Percentiles rank a stretch among this genome's conserved stretches.
Conservation (phyloP, 2,329 filamentous ascomycete genomes). For the Ramularia endophylla region DNA sequence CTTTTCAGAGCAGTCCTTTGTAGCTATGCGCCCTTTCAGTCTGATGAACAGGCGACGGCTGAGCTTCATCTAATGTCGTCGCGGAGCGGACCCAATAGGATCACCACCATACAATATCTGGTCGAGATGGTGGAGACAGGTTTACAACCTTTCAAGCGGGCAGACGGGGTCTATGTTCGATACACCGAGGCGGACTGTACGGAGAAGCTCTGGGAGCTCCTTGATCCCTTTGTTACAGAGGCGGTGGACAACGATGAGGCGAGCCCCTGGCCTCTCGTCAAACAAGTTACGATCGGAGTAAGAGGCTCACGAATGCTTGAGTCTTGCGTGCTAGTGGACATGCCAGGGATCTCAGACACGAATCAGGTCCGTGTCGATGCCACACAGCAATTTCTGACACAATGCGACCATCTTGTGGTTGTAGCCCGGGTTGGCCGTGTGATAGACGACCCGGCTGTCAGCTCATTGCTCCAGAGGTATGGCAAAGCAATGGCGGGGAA, state of each 20-base stretch:
- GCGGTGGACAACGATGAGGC: neutral
- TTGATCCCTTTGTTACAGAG: neutral
- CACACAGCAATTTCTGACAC: neutral
- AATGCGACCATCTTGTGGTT: constrained; percentile 13
- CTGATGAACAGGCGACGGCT: neutral
- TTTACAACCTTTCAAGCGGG: neutral
- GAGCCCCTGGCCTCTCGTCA: constrained; percentile 12
- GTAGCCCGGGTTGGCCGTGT: constrained; percentile 8
- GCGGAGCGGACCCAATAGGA: neutral
- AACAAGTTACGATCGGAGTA: constrained; percentile 9
- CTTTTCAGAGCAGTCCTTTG: constrained; percentile 16
- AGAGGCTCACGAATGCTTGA: constrained; percentile 4
- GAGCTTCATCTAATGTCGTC: neutral
- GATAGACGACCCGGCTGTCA: constrained; percentile 4
- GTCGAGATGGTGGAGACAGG: neutral
- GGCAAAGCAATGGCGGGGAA: constrained; percentile 5
- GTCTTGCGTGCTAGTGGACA: constrained; percentile 9
- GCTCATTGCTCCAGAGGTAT: constrained; percentile 3
- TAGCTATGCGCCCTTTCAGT: constrained; percentile 4
- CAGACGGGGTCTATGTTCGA: neutral
- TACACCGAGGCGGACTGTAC: neutral
- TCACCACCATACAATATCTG: neutral
- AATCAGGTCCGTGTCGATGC: constrained; percentile 10
- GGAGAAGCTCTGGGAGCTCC: neutral
- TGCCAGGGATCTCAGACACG: constrained; percentile 16